These are phyloP conservation scores for Amoebophrya sp. DNA, from an alignment of 169 alveolate genomes.

Conservation along the genomic window DNA sequence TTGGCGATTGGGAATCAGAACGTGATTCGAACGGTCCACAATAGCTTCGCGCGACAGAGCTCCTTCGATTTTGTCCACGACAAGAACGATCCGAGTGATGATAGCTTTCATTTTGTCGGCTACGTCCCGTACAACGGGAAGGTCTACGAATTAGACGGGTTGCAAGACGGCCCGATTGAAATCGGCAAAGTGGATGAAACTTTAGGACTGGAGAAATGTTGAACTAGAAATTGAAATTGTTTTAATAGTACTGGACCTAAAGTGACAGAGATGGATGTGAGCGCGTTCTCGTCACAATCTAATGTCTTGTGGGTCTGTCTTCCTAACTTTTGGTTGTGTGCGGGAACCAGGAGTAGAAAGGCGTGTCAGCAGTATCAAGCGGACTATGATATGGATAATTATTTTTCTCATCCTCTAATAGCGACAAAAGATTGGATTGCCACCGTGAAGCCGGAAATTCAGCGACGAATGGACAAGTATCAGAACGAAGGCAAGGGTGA, in stretches of 20 bases:
- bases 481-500: slow-evolving; percentile 40
- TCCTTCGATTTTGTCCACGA: slow-evolving; percentile 37
- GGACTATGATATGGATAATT: too few relatives aligned
- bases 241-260: too few relatives aligned
- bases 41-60: slow-evolving; percentile 33
- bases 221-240: too few relatives aligned
- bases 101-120: slow-evolving; percentile 74
- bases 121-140: slow-evolving; percentile 66
- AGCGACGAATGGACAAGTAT: slow-evolving; percentile 27
- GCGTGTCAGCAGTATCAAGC: too few relatives aligned
- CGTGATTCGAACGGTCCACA: slow-evolving; percentile 45
- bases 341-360: too few relatives aligned
- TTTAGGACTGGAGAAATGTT: too few relatives aligned
- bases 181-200: too few relatives aligned
- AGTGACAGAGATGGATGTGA: too few relatives aligned
- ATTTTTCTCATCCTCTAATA: too few relatives aligned
- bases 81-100: slow-evolving; percentile 53
- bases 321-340: neutral
- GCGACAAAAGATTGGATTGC: slow-evolving; percentile 37
- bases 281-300: too few relatives aligned
- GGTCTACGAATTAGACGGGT: slow-evolving; percentile 75
- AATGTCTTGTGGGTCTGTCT: neutral
- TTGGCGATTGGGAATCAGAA: neutral
- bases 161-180: slow-evolving; percentile 29
- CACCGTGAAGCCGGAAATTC: slow-evolving; percentile 36